Percentiles rank a stretch among this genome's conserved stretches.
Conservation (phyloP, 176 grass and related monocot species). For the Carex pumila region DNA sequence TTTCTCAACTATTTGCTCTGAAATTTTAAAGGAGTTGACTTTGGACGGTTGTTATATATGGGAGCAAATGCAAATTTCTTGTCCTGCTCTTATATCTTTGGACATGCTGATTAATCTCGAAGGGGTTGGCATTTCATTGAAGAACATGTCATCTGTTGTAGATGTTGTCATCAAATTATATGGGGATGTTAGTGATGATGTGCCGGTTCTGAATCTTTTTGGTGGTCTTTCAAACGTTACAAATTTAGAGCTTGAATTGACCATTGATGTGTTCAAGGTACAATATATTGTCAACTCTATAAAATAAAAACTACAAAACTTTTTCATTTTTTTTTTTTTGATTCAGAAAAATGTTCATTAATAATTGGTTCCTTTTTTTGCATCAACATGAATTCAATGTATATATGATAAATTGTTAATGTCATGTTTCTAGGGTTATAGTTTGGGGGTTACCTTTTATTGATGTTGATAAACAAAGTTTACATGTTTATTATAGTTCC, state of each 20-base stretch:
- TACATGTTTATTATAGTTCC: too few relatives aligned
- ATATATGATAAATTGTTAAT: too few relatives aligned
- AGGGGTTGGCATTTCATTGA: neutral
- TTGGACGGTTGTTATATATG: neutral
- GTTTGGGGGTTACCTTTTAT: too few relatives aligned
- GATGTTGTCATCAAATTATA: neutral
- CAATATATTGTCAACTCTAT: neutral
- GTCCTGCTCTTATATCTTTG: neutral
- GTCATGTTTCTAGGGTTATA: too few relatives aligned
- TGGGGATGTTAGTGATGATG: neutral
- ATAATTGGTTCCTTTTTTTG: neutral
- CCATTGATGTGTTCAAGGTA: neutral
- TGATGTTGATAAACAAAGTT: too few relatives aligned
- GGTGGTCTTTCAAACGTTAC: neutral
- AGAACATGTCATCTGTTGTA: neutral
- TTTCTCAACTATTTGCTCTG: neutral
- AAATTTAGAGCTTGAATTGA: neutral
- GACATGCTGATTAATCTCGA: accelerated
- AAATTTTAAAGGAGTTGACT: neutral
- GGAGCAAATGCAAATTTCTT: neutral
- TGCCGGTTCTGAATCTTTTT: neutral
- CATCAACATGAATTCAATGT: neutral
- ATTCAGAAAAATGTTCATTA: too few relatives aligned
- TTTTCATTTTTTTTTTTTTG: neutral
- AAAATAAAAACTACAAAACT: neutral